Base-by-base conservation (phyloP, 768 basidiomycete species). In the Dictyophora rubrovolvata region DNA sequence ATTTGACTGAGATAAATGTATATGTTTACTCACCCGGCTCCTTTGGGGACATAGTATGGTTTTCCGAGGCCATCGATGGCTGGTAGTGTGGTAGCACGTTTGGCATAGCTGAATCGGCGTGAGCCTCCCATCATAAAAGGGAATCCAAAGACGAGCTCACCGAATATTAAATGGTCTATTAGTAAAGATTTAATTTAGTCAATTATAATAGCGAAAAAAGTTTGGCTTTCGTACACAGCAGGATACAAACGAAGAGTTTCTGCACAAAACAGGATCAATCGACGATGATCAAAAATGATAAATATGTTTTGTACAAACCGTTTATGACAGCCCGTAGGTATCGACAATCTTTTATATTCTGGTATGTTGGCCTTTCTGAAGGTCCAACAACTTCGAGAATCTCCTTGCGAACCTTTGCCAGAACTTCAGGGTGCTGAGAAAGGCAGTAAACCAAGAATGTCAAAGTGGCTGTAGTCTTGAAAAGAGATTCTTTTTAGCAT, bases 271-370 rank as follows among this genome's bases (percentile, higher is more conserved):
- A 49, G 21, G 5, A 33, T 12, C 5, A 55, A 33, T 21, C 16
- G 12, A 33, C 5, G 28, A 18, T 28, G n/a, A n/a, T n/a, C n/a
- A n/a, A 16, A 59, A n/a, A n/a, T 4, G 55, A 16, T 42, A 12
- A n/a, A 12, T 14, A 16, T 10, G 48, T 18, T 36, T 61, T 22
- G 51, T 60, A 53, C 70, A 12, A 20, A 83, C 83, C 83, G 62
- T 86, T 85, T 53, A 86, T 77, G 21, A 86, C 80, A 0, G 84
- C 85, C 22, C 81, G 72, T 14, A 85, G 67, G 62, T 79, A 85
- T 66, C 80, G 84, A 80, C 85, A 81, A 4, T 80, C 79, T 28
- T 73, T 72, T 63, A 86, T 77, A 61, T 83, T 79, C 48, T 81
- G 79, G 55, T 77, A 77, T 2, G 76, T 76, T 3, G 83, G 85